phyloP scores from a whole-genome alignment of 2,329 filamentous ascomycete species.

The Pleoardoris graminearum region DNA sequence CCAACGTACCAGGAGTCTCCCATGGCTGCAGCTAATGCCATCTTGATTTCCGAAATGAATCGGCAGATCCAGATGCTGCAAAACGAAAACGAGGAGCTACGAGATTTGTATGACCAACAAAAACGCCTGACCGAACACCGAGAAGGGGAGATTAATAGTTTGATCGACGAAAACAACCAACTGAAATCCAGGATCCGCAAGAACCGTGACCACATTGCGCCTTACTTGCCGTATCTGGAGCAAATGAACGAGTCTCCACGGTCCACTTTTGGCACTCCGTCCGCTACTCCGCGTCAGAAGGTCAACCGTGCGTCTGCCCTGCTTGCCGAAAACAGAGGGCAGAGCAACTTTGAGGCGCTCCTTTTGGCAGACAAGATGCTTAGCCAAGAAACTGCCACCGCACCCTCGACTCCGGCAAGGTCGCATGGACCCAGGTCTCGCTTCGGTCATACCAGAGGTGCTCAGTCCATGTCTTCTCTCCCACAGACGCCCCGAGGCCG shows the following conservation, averaged over 20 bases:
- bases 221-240: conserved; percentile 42
- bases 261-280: conserved; percentile 54
- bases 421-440: conserved; percentile 53
- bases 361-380: conserved; percentile 75
- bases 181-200: conserved; percentile 83
- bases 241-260: conserved; percentile 65
- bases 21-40: conserved; percentile 58
- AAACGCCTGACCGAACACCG: conserved; percentile 79
- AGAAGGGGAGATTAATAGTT: conserved; percentile 69
- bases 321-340: conserved; percentile 49
- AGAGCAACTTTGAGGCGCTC: conserved; percentile 74
- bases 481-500: conserved; percentile 71
- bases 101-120: conserved; percentile 69
- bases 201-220: conserved; percentile 83
- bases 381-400: conserved; percentile 74
- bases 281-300: conserved; percentile 50
- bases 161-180: conserved; percentile 76
- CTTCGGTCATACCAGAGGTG: conserved; percentile 71
- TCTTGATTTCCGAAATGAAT: conserved; percentile 53
- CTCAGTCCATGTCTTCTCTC: conserved; percentile 82
- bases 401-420: conserved; percentile 70
- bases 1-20: conserved; percentile 58
- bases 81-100: conserved; percentile 66
- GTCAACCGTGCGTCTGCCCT: conserved; percentile 46
- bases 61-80: conserved; percentile 66